Base-by-base conservation (phyloP, 768 basidiomycete species). In the Serendipita sp. region DNA sequence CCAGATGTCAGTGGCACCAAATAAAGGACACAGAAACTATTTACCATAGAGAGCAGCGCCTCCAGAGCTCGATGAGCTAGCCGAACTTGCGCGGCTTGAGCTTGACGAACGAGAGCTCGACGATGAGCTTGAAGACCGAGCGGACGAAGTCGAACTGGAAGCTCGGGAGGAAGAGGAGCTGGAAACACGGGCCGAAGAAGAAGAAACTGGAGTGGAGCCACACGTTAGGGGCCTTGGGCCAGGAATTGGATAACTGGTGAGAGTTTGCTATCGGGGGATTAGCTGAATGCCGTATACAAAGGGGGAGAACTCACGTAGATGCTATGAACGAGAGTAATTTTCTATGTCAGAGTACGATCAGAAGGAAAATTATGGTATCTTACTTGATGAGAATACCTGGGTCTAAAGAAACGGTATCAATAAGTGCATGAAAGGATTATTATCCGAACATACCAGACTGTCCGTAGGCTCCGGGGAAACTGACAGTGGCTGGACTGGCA, bases 321-420 rank as follows among this genome's bases (percentile, higher is more conserved):
- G 56, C 56, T 60, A 2, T 60, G 23, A 10, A 8, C n/a, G n/a
- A n/a, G n/a, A n/a, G n/a, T n/a, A n/a, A n/a, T n/a, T n/a, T n/a
- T n/a, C n/a, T 60, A 60, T 28, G 56, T 60, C 35, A 60, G 56
- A n/a, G 38, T 41, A 4, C 38, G 38, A 41, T 41, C n/a, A n/a
- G n/a, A 41, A 41, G 38, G 4, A 3, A 41, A 13, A 41, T 41
- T 41, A 41, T 41, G 13, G 13, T 7, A 5, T 41, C 56, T 36
- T 60, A 38, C 56, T 73, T 72, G 69, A 75, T 69, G 58, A 65
- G 72, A 67, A 74, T 71, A 66, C 74, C 74, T 18, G 74, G 74
- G 68, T 75, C 74, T 35, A 35, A 3, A 13, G 41, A 13, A 41
- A 41, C 13, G 1, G 10, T 11, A 1, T 60, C 1, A n/a, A 10